Evolutionary conservation across 768 basidiomycete species (phyloP).

Genomic region (Trametes punicea): DNA sequence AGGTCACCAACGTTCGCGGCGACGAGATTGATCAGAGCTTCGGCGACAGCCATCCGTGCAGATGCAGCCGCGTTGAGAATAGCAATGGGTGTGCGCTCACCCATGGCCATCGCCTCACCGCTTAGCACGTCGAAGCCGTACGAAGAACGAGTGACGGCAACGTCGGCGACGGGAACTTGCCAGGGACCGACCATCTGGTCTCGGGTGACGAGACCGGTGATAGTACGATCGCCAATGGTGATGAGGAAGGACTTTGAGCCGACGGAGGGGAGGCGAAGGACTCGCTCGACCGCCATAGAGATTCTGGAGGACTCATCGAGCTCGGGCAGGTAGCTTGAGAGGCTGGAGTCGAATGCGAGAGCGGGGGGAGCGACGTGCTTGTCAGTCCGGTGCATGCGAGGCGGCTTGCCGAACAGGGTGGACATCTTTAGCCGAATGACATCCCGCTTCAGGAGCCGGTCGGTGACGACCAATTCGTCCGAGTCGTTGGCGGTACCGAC

Average conservation of each 20-base stretch:
- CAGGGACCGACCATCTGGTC: conserved; percentile 99
- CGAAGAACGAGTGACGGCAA: conserved; percentile 91
- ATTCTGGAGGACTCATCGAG: conserved; percentile 43
- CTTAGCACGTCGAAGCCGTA: conserved; percentile 83
- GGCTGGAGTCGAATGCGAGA: conserved; percentile 65
- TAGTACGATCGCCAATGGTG: conserved; percentile 93
- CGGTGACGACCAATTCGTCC: conserved; percentile 85
- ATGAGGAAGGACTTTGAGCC: conserved; percentile 97
- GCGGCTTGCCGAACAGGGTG: conserved; percentile 94
- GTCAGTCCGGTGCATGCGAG: conserved; percentile 82
- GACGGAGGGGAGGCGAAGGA: conserved; percentile 88
- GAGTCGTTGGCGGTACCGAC: conserved; percentile 85
- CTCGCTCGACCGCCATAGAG: conserved; percentile 65
- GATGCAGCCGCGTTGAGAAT: conserved; percentile 85
- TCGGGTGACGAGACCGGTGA: conserved; percentile 91
- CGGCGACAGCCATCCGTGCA: conserved; percentile 93
- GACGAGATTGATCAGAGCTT: conserved; percentile 87
- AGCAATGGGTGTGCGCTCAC: conserved; percentile 92
- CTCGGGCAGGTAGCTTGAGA: conserved; percentile 62
- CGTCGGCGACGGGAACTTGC: conserved; percentile 97
- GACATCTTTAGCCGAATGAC: conserved; percentile 92
- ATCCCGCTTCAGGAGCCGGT: conserved; percentile 71
- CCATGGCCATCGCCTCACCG: conserved; percentile 99
- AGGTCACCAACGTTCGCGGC: conserved; percentile 75
- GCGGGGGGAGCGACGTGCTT: conserved; percentile 28